Evolutionary conservation across 106 monocot genomes (phyloP), one percentile per base, ranked within the genome.

Genomic region (Alisma plantagoaquatica): DNA sequence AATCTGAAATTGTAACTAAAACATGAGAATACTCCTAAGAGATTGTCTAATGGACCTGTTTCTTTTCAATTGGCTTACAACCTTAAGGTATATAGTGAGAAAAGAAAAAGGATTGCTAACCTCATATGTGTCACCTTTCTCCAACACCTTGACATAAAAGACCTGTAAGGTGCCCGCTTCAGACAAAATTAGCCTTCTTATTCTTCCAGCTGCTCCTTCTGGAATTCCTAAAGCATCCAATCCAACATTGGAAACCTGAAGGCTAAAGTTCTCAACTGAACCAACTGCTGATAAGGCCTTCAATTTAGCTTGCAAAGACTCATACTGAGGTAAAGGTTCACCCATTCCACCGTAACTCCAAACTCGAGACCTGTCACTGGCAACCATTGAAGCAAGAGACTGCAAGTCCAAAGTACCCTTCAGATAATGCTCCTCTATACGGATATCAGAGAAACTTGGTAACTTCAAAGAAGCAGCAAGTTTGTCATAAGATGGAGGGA

Each of bases 91-190:
- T 20, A 58, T 17, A 44, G 20, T 29, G 5, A 46, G 18, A 31
- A 23, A 31, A 23, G 2, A 57, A 5, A 4, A 43, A 33, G 27
- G 16, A n/a, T n/a, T 53, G 56, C 75, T 67, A n/a, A 88, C 96
- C 96, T 96, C 96, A 70, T 84, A 96, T 25, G 84, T 78, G 49
- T 96, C 96, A 21, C 84, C 84, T 59, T 84, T 94, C 60, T 94
- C 94, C 69, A 94, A 46, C 25, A 94, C 80, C 62, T 73, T 94
- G 26, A 94, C 94, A 67, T 70, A 88, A 50, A 65, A 78, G 61
- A 84, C 77, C 61, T 94, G 87, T 56, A 94, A 73, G 46, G 24
- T 63, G 51, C 94, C 94, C 63, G 80, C 53, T 47, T 96, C 94
- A 27, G 80, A 75, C 75, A 84, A 67, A 44, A 96, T 96, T 51